phyloP scores from a whole-genome alignment of 1,284 basidiomycete species.

The Malassezia restricta region DNA sequence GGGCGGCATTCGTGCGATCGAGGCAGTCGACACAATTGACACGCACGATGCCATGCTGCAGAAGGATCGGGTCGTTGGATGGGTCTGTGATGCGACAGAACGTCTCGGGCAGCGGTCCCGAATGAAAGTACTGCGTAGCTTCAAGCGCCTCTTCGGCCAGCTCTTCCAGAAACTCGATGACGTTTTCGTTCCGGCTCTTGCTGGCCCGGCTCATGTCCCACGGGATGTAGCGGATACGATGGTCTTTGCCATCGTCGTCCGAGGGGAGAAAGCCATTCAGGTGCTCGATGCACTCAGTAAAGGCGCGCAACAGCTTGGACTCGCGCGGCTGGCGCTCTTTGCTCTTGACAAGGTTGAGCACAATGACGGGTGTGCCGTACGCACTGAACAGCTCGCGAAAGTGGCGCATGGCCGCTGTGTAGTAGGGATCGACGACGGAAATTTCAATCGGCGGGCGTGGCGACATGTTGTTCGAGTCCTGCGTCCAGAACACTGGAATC shows the following conservation, averaged over 20 bases:
- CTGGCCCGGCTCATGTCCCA: constrained; percentile 67
- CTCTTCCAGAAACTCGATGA: constrained; percentile 88
- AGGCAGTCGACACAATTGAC: constrained; percentile 69
- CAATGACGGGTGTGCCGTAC: constrained; percentile 79
- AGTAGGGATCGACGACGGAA: constrained; percentile 88
- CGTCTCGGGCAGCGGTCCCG: constrained; percentile 45
- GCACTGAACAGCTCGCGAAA: constrained; percentile 83
- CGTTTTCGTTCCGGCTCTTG: constrained; percentile 77
- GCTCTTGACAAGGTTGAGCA: constrained; percentile 74
- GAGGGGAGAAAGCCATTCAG: constrained; percentile 84
- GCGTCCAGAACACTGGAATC: constrained; percentile 91
- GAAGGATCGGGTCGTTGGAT: constrained; percentile 50
- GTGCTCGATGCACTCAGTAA: constrained; percentile 80
- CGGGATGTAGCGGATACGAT: constrained; percentile 78
- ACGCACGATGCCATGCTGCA: constrained; percentile 72
- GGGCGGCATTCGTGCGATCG: constrained; percentile 84
- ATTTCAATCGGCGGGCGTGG: constrained; percentile 82
- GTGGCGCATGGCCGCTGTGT: constrained; percentile 78
- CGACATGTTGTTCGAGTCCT: constrained; percentile 77
- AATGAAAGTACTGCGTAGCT: constrained; percentile 84
- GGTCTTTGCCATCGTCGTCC: constrained; percentile 49
- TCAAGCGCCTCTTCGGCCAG: constrained; percentile 87
- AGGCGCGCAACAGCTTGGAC: constrained; percentile 82
- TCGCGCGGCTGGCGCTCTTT: constrained; percentile 66
- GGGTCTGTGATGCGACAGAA: background rate